Evolutionary conservation across 306 rosid genomes (phyloP).

Genomic region (Cucumis cinereus): DNA sequence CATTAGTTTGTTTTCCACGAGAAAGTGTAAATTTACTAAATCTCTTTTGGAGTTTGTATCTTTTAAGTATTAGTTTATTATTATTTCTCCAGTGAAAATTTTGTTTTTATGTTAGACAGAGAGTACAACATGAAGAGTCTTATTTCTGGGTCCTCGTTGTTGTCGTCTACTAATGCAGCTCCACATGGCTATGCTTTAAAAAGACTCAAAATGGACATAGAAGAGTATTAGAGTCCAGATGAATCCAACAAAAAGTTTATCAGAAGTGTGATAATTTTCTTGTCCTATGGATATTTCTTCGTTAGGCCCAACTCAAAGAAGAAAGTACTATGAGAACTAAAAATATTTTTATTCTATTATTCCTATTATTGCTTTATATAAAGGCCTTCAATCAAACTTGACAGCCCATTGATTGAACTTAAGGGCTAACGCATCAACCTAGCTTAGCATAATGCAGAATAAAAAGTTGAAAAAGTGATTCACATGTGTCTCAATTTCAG

Average conservation of each 20-base stretch:
- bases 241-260: background rate
- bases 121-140: background rate
- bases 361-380: background rate
- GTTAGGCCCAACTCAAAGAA: background rate
- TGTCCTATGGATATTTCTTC: background rate
- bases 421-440: background rate
- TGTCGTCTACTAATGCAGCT: background rate
- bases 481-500: background rate
- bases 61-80: too few relatives aligned
- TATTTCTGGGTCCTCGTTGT: background rate
- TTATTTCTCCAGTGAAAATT: too few relatives aligned
- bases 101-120: too few relatives aligned
- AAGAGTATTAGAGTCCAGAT: background rate
- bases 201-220: background rate
- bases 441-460: background rate
- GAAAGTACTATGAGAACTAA: background rate
- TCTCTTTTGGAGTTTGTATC: background rate
- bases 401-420: background rate
- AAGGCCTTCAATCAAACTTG: background rate
- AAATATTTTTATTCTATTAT: background rate
- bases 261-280: background rate
- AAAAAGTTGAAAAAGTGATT: background rate
- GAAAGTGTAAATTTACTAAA: background rate
- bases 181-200: background rate
- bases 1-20: background rate